A percentile compares a stretch with the other conserved stretches of the same genome.
Conservation (phyloP, 176 grass and related monocot genomes). For the Triticum turgidum region DNA sequence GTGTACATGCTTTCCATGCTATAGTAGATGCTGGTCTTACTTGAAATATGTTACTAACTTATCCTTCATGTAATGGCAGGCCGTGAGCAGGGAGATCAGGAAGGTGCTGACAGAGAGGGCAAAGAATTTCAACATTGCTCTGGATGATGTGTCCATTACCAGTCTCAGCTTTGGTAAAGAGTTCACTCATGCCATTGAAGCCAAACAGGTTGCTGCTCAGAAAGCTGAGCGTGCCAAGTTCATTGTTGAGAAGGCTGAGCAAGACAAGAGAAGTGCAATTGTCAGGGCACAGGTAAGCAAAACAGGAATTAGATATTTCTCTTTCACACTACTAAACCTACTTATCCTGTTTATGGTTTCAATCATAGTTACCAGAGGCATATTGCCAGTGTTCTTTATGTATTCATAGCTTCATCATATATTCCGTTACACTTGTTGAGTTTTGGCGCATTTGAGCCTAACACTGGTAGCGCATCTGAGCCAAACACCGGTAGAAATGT, state of each 20-base stretch:
- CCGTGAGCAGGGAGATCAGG: constrained; percentile 77
- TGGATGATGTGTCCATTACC: constrained; percentile 84
- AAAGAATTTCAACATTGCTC: constrained; percentile 67
- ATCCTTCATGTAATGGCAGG: constrained; percentile 34
- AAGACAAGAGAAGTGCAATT: constrained; percentile 71
- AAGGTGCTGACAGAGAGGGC: constrained; percentile 71
- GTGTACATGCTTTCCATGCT: not conserved
- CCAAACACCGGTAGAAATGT: not conserved
- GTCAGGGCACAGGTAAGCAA: constrained; percentile 67
- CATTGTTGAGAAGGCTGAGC: constrained; percentile 91
- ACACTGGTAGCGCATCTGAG: not conserved
- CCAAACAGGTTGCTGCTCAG: constrained; percentile 76
- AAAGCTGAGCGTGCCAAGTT: constrained; percentile 85
- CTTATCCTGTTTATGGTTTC: no score
- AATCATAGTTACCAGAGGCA: not conserved
- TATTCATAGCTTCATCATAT: not conserved
- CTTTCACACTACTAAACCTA: no score
- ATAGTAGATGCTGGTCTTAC: not conserved
- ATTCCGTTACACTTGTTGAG: not conserved
- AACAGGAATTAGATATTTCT: not conserved
- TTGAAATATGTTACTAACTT: not conserved
- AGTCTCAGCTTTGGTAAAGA: constrained; percentile 74
- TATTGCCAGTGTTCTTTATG: not conserved
- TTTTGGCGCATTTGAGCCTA: not conserved
- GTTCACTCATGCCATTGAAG: constrained; percentile 76